Conservation (phyloP, 257 asterid genomes). For the Solanum piurae region DNA sequence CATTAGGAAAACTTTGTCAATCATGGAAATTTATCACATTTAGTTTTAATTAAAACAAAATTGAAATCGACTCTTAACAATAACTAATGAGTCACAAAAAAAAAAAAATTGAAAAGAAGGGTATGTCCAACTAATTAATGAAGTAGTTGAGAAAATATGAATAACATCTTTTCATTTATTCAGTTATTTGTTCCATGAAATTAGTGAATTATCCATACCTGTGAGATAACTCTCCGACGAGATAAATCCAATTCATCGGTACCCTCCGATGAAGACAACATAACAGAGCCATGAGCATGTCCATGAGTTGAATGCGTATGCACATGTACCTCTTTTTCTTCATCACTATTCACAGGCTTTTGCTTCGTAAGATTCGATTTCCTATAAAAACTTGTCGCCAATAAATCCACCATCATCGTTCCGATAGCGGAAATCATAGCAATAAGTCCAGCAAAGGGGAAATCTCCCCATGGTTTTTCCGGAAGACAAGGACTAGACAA, state of each 20-base stretch:
- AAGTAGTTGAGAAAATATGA: no score
- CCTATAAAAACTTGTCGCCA: background rate
- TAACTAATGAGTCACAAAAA: background rate
- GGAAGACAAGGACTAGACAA: background rate
- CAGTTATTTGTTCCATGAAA: no score
- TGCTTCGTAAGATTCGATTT: background rate
- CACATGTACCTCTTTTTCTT: slow-evolving; percentile 6
- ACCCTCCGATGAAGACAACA: background rate
- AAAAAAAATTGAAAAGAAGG: background rate
- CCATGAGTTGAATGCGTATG: slow-evolving; percentile 18
- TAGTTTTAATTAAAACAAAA: background rate
- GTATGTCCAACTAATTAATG: no score
- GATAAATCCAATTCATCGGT: background rate
- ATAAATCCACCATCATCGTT: slow-evolving; percentile 5
- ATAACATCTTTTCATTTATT: no score
- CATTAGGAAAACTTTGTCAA: background rate
- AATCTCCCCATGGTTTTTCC: background rate
- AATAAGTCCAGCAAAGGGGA: slow-evolving; percentile 7
- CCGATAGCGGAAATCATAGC: slow-evolving; percentile 9
- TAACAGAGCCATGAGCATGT: slow-evolving; percentile 11
- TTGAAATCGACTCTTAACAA: background rate
- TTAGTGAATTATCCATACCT: background rate
- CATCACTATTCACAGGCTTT: background rate
- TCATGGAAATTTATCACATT: background rate
- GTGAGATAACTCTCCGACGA: slow-evolving; percentile 16